Evolutionary conservation across 2,329 filamentous ascomycete species (phyloP), one percentile per base, ranked within the genome.

Genomic region (Fusarium sp.): DNA sequence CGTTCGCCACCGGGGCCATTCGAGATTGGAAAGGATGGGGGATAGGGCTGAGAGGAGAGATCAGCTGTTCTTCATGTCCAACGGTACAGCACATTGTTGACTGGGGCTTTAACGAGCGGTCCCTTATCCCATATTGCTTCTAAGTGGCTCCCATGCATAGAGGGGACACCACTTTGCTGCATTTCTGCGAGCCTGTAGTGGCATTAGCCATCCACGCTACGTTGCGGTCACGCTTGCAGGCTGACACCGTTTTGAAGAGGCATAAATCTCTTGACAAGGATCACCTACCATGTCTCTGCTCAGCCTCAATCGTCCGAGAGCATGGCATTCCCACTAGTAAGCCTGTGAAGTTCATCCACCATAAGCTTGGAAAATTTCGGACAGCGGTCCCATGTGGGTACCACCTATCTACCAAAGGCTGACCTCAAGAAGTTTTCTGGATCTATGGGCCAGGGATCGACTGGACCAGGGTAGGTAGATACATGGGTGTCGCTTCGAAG

Each of bases 1-100:
- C 38, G 39, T 65, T 68, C 34, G 63, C 63, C 67, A 70, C 68
- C 31, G 22, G n/a, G 40, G 49, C 28, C 42, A 45, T 33, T 57
- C 33, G 36, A 65, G 43, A 54, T 44, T n/a, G 46, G 68, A 51
- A 34, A 34, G 40, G 51, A 62, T 59, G 49, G 53, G 36, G 53
- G 49, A 36, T 72, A 74, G 68, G 72, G 70, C 72, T 73, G 70
- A 74, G 34, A 46, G 63, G 70, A 74, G 34, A 46, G 63, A 62
- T 73, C 66, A 73, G 69, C 67, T 72, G 62, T 58, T 68, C 39
- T 51, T 55, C 56, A 54, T 49, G 46, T 46, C 38, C n/a, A 46
- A 49, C 44, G 48, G 18, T 20, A 59, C 39, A 68, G 40, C 26
- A 57, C 50, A 53, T 52, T 42, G 33, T 46, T 22, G 39, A 45